Evolutionary conservation across 2,329 filamentous ascomycete species (phyloP).

Genomic region (Pseudomassariella vexata): DNA sequence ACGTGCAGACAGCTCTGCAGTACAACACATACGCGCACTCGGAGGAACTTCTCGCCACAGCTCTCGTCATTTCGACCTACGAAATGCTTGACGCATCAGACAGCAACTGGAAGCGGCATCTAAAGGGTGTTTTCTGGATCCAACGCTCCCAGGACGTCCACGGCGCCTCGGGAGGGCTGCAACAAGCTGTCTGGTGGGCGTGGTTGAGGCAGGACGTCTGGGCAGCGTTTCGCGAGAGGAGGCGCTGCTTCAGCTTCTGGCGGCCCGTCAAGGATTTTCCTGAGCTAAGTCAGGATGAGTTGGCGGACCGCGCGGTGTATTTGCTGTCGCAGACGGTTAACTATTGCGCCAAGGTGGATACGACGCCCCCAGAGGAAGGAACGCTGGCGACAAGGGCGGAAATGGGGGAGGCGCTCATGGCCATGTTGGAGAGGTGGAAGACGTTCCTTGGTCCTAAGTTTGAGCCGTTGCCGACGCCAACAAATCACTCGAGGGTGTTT

Average conservation of each 20-base stretch:
- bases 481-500: conserved; percentile 25
- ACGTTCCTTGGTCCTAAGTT: conserved; percentile 30
- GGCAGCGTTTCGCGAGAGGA: conserved; percentile 55
- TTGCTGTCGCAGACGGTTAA: conserved; percentile 52
- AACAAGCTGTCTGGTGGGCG: conserved; percentile 58
- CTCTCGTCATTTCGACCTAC: conserved; percentile 56
- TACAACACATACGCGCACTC: conserved; percentile 52
- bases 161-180: conserved; percentile 49
- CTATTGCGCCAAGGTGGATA: conserved; percentile 42
- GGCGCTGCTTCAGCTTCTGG: conserved; percentile 54
- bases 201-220: conserved; percentile 63
- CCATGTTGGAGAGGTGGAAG: conserved; percentile 25
- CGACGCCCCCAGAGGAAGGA: conserved; percentile 5
- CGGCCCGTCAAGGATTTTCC: conserved; percentile 41
- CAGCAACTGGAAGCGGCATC: conserved; percentile 52
- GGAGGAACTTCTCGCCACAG: conserved; percentile 56
- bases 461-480: conserved; percentile 28
- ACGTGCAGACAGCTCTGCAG: conserved; percentile 53
- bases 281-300: conserved; percentile 44
- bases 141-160: conserved; percentile 56
- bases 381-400: conserved; percentile 7
- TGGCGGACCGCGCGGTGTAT: conserved; percentile 47
- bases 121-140: conserved; percentile 62
- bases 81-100: conserved; percentile 59
- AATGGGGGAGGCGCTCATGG: conserved; percentile 15